These are phyloP conservation scores for Allomyces macrogynus DNA, from an alignment of 192 early-diverging fungal species.

Conservation along the genomic window DNA sequence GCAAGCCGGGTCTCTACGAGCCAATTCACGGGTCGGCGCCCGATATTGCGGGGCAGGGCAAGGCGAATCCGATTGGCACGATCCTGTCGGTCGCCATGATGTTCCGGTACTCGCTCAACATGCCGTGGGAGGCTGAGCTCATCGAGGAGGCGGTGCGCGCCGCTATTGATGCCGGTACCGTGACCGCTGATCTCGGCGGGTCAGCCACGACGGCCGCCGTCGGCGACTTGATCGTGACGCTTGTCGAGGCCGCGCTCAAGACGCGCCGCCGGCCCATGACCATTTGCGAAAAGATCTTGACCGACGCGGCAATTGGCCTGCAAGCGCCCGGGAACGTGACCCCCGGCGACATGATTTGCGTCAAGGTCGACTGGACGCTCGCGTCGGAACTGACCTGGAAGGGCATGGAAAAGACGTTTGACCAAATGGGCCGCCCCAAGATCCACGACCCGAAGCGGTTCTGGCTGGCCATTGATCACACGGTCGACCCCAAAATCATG, in stretches of 20 bases:
- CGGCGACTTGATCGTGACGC: slow-evolving; percentile 73
- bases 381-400: slow-evolving; percentile 67
- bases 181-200: slow-evolving; percentile 83
- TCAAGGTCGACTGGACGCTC: slow-evolving; percentile 62
- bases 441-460: slow-evolving; percentile 60
- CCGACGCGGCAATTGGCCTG: slow-evolving; percentile 52
- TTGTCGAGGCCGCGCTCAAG: slow-evolving; percentile 37
- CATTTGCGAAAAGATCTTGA: slow-evolving; percentile 56
- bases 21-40: slow-evolving; percentile 99
- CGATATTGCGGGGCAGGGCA: slow-evolving; percentile 91
- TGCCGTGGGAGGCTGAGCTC: slow-evolving; percentile 74
- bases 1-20: slow-evolving; percentile 77
- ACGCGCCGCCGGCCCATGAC: slow-evolving; percentile 46
- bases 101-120: slow-evolving; percentile 79
- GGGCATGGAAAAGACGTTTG: slow-evolving; percentile 70
- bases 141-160: slow-evolving; percentile 79
- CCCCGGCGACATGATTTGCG: slow-evolving; percentile 64
- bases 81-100: slow-evolving; percentile 89
- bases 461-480: slow-evolving; percentile 66
- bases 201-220: slow-evolving; percentile 63
- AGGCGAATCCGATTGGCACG: slow-evolving; percentile 94
- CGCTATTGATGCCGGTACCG: slow-evolving; percentile 72
- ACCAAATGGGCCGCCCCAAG: slow-evolving; percentile 48
- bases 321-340: slow-evolving; percentile 38
- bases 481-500: slow-evolving; percentile 53